Base-by-base conservation (phyloP, 2,329 filamentous ascomycete species). In the Amauroascus verrucosus region DNA sequence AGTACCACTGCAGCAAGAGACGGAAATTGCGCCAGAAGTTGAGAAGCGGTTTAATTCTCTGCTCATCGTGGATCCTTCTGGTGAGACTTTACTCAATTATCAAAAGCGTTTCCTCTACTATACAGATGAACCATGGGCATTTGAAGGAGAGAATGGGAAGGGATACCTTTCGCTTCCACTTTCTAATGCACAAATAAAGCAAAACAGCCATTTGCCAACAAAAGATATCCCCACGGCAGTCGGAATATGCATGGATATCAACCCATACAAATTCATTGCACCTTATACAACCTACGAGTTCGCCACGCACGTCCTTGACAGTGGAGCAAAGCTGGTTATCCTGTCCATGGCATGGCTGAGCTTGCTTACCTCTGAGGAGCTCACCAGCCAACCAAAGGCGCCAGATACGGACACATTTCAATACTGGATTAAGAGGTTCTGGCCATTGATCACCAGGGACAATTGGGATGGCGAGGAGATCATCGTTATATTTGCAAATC, bases 71-170 rank as follows among this genome's bases (percentile, higher is more conserved):
- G 71, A 73, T n/a, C 74, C 78, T 2, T 59, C 63, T 0, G 81
- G 81, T 2, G 61, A 72, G n/a, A 67, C 81, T 2, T 59, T 83
- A 11, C 68, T 71, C 43, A 81, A 82, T 61, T 83, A 84, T 66
- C 77, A 80, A 57, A 84, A 84, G 64, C 73, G 74, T 9, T 83
- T 83, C 60, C 74, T 84, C 56, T 84, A 83, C 70, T 83, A 81
- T 65, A 83, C 81, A 6, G 81, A 84, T 60, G 81, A 83, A 61
- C 79, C 77, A 1, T 84, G 81, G 81, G 79, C 81, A 1, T 61
- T 69, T 14, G 78, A 81, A 67, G 77, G 77, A 2, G 55, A 56
- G 56, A 58, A 56, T 49, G 55, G 57, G 14, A 59, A 20, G 60
- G 65, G 30, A 63, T 66, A 57, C 61, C 62, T 58, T 20, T 28